Base-by-base conservation (phyloP, 2,329 filamentous ascomycete genomes). In the Aspergillus quadrilineatus region DNA sequence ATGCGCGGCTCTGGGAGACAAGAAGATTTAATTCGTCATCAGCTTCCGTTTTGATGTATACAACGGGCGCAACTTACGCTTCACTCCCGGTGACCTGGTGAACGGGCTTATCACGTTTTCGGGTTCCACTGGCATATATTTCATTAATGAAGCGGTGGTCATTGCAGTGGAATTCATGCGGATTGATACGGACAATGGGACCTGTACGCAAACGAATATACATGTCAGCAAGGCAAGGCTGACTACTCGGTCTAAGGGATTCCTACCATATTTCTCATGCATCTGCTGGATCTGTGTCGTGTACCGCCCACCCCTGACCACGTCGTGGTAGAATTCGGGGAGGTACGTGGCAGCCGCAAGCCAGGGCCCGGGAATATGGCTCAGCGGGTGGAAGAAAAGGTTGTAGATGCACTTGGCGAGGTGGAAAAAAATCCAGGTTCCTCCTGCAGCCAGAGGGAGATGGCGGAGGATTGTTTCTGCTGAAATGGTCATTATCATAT, bases 141-240 rank as follows among this genome's bases (percentile, higher is more conserved):
- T 58, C 47, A 8, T 58, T 51, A 17, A 55, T 50, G 36, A 58
- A 58, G 17, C 22, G 3, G 2, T 45, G 52, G 28, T 58, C 56
- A 28, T 10, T 48, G 34, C 55, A 28, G 43, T 58, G 56, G 4
- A 58, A 10, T 37, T 58, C 51, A 6, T 47, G 56, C 4, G 51
- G 51, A 42, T 32, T 58, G 26, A 58, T 58, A 12, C 56, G 51
- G 15, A 58, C 48, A 26, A 58, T 55, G 4, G 56, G 56, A 15
- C 56, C 56, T 58, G 50, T 1, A 41, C 10, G 9, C 2, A 37
- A 14, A 37, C 10, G 5, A 14, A 37, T n/a, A 22, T 22, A 1
- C 22, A n/a, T 4, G 2, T 50, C 6, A 56, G 48, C 12, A 30
- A 4, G 17, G 30, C 2, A 17, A 49, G 43, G 26, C 36, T 32